Evolutionary conservation across 768 basidiomycete genomes (phyloP).

Genomic region (Russula sp.): DNA sequence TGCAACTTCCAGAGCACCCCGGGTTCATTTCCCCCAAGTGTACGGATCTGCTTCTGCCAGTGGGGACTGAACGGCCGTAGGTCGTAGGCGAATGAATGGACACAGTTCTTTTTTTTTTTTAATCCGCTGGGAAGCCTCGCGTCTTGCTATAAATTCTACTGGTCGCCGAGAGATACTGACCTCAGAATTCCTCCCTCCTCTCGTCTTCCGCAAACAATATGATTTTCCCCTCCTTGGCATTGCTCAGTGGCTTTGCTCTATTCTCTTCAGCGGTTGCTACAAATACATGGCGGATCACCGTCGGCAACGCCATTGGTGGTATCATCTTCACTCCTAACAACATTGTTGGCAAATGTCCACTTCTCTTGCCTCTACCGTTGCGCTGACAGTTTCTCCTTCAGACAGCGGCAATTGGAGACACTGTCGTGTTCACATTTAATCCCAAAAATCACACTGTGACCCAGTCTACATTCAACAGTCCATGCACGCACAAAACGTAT

Average conservation of each 20-base stretch:
- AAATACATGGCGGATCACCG: background rate
- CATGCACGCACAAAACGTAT: conserved; percentile 23
- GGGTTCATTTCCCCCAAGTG: too few relatives aligned
- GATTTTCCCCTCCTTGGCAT: background rate
- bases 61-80: too few relatives aligned
- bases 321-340: background rate
- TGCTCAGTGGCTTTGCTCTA: conserved; percentile 1
- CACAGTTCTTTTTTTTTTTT: too few relatives aligned
- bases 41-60: too few relatives aligned
- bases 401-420: conserved; percentile 24
- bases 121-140: too few relatives aligned
- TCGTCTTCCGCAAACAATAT: background rate
- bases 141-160: too few relatives aligned
- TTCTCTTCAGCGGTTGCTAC: conserved; percentile 4
- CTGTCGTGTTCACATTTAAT: conserved; percentile 27
- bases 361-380: background rate
- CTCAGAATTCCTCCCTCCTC: too few relatives aligned
- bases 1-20: too few relatives aligned
- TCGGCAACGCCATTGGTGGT: conserved; percentile 7
- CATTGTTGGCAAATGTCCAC: background rate
- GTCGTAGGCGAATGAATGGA: too few relatives aligned
- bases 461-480: conserved; percentile 28
- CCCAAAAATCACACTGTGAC: conserved; percentile 31
- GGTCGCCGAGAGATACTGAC: too few relatives aligned
- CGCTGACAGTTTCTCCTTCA: background rate